Conservation (phyloP, 129 eudicot species). For the carrot (Daucus carota) region DH1_v3.0 NC_030381.2:44837501-44838000, state of each 20-base stretch:
- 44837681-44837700: constrained; percentile 1
- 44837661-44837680: background rate
- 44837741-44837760: constrained; percentile 21
- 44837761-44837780: constrained; percentile 52
- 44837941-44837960: constrained; percentile 33
- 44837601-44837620: background rate
- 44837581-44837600: background rate
- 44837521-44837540: background rate
- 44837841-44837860: constrained; percentile 50
- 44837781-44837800: constrained; percentile 46
- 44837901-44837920: constrained; percentile 50
- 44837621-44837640: constrained; percentile 4
- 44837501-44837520: constrained; percentile 7
- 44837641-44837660: background rate
- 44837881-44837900: constrained; percentile 62
- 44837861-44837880: constrained; percentile 44
- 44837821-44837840: constrained; percentile 36
- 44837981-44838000: constrained; percentile 36
- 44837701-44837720: constrained; percentile 5
- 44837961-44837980: constrained; percentile 39
- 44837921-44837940: constrained; percentile 30
- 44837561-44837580: background rate
- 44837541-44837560: background rate
- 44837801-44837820: constrained; percentile 36
- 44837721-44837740: constrained; percentile 22